Base-by-base conservation (phyloP, 768 basidiomycete species). In the Leccinum variicolor region DNA sequence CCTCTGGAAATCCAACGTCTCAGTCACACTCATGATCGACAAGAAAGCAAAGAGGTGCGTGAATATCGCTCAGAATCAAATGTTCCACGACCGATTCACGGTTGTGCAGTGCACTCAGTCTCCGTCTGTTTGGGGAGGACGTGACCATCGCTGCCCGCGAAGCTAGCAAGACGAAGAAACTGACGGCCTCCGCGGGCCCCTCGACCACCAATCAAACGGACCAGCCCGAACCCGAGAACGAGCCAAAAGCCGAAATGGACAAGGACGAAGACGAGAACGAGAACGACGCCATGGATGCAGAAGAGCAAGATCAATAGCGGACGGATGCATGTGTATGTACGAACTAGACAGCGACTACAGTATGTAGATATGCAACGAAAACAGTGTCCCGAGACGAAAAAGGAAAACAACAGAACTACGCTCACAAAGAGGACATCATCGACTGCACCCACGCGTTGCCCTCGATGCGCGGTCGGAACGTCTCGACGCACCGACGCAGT, bases 11-110 rank as follows among this genome's bases (percentile, higher is more conserved):
- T 94, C 93, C 2, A 88, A 87, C 57, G 84, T 86, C 13, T 96
- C 94, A 0, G 69, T 96, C 53, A 85, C 89, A 0, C 78, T 98
- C 57, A 94, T 98, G 93, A 85, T 97, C 54, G 94, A 98, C 74
- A 99, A 98, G 73, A 90, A 90, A 67, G 92, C 94, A 25, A 98
- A 98, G 75, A 92, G 89, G 95, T 93, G 46, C 11, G 77, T 43
- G 14, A 6, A 43, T 69, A 31, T 33, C 10, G 17, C 15, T 13
- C 15, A 19, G 4, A 10, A 28, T 9, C 2, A 17, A 9, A 11
- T 19, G 5, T 43, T 43, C 41, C 19, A 0, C 11, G 19, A 2
- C 19, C 19, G 41, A 43, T 0, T 19, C 6, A 21, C 1, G 41
- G 41, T 33, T 33, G 14, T 9, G 4, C 59, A 98, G 95, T 66